These are phyloP conservation scores for Fusarium fujikuroi DNA, from an alignment of 2,329 filamentous ascomycete species.

Conservation along the genomic window DNA sequence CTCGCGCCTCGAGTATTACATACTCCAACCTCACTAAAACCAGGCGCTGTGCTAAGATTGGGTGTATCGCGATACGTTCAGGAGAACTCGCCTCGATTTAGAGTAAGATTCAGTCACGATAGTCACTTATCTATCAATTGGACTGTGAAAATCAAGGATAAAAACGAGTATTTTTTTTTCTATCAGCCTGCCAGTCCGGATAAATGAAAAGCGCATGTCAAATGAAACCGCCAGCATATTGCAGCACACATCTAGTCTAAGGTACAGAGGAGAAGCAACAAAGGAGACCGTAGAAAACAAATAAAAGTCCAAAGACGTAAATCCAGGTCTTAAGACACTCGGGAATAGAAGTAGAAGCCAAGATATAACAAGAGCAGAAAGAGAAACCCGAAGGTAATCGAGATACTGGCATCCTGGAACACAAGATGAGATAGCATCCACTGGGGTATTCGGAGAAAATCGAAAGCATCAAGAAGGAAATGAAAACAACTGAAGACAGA, in stretches of 20 bases:
- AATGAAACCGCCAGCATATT: background rate
- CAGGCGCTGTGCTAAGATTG: conserved; percentile 1
- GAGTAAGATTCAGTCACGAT: no score
- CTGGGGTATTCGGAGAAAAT: background rate
- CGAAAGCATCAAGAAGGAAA: background rate
- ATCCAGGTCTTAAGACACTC: background rate
- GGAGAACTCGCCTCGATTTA: background rate
- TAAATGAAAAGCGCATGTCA: background rate
- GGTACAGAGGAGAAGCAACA: background rate
- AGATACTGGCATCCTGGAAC: background rate
- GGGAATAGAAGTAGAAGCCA: background rate
- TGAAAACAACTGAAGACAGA: background rate
- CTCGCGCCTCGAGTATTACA: background rate
- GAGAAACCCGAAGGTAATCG: background rate
- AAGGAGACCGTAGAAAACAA: no score
- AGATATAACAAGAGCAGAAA: background rate
- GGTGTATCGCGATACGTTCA: background rate
- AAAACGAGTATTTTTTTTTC: background rate
- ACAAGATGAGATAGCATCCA: background rate
- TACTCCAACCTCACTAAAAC: background rate
- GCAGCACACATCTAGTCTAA: background rate
- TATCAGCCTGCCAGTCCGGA: background rate
- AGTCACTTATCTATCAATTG: background rate
- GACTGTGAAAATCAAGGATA: background rate
- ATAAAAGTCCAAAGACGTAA: background rate